Conservation (phyloP, 306 rosid species). For the Parietaria judaica region DNA sequence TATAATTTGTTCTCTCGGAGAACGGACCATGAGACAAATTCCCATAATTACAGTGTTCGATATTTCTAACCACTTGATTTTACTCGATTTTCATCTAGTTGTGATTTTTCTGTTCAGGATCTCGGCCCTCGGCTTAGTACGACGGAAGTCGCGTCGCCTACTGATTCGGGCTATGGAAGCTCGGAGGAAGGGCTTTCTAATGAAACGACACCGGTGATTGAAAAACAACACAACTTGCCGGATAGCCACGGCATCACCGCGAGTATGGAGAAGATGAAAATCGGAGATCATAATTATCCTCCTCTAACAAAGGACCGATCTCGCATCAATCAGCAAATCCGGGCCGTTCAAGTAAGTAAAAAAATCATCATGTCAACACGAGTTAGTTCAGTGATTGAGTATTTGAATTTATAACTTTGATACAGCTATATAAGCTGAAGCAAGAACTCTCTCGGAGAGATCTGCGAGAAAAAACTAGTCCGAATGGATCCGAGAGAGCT, state of each 20-base stretch:
- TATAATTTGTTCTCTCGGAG: too few relatives aligned
- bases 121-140: constrained; percentile 27
- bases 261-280: constrained; percentile 38
- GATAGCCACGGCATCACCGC: constrained; percentile 12
- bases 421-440: constrained; percentile 17
- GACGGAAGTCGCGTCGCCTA: constrained; percentile 35
- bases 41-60: too few relatives aligned
- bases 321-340: constrained; percentile 30
- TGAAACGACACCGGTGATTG: constrained; percentile 22
- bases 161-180: constrained; percentile 40
- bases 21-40: too few relatives aligned
- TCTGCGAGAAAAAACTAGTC: constrained; percentile 5
- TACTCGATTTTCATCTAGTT: background rate
- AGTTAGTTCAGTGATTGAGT: background rate
- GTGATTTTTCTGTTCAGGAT: constrained; percentile 37
- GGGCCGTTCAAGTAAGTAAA: constrained; percentile 38
- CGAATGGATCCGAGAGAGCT: constrained; percentile 8
- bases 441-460: constrained; percentile 18
- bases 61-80: too few relatives aligned
- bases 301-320: background rate
- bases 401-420: background rate
- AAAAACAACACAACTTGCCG: constrained; percentile 18
- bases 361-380: too few relatives aligned
- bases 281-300: constrained; percentile 5
- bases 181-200: constrained; percentile 30